Base-by-base conservation (phyloP, 176 grass and related monocot genomes). In the Avena atlantica region DNA sequence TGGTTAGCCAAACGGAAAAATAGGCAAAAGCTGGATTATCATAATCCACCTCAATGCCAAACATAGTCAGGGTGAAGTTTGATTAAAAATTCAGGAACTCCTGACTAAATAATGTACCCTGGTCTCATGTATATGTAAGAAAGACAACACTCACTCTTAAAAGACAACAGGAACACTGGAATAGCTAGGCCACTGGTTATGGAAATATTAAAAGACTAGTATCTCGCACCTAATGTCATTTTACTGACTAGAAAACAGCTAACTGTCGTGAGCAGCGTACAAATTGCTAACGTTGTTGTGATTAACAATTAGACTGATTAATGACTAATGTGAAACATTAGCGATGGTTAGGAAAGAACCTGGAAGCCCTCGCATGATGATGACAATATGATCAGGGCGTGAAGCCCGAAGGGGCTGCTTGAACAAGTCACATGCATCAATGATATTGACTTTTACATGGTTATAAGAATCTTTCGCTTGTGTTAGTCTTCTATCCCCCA, bases 331-430 rank as follows among this genome's bases (percentile, higher is more conserved):
- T 37, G 60, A 76, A 17, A 76, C 60, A 49, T 70, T 70, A 74
- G 70, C 11, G 16, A 82, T 75, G 20, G 71, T 81, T 40, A 77
- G 75, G 45, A 77, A 65, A 85, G 37, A 70, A 98, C 96, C 96
- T 92, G 96, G 96, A 83, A 98, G 94, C 36, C 96, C 96, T 64
- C 96, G 92, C 80, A 94, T 89, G 70, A 98, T 98, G 75, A 98
- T 81, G 76, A 98, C 96, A 91, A 98, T 91, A 88, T 98, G 93
- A 88, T 95, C 92, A 79, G 93, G 96, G 42, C 96, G 96, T 88
- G 96, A 92, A 40, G 48, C 74, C 52, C 92, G 84, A 85, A 82
- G 84, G 53, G 93, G 93, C 64, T 88, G 88, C 91, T 95, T 95
- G 84, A 98, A 91, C 84, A 98, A 94, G 78, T 95, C 70, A 12